Evolutionary conservation across 2,329 filamentous ascomycete species (phyloP), one percentile per base, ranked within the genome.

Genomic region (Amylocarpus encephaloides): DNA sequence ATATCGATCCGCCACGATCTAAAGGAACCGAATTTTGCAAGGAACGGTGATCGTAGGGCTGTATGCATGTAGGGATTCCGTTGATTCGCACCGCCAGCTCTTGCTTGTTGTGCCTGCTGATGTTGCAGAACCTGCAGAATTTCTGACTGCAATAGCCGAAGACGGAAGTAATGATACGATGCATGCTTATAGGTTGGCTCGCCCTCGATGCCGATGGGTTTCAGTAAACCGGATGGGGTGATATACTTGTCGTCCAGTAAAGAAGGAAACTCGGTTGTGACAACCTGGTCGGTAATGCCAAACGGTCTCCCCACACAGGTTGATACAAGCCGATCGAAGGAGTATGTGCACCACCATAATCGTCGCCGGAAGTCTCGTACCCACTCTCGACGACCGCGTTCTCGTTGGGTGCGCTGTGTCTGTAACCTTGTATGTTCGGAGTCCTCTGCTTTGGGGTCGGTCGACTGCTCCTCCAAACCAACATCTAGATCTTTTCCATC

Each of bases 291-390:
- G n/a, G 86, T 91, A 56, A 97, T 89, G 29, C 92, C 91, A 63
- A 96, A 94, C 6, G 92, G 93, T 49, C 92, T 78, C 34, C 92
- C 92, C 22, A 97, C 92, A 60, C 91, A 96, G 18, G 89, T 91
- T 63, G 89, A 93, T 45, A 97, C 92, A 5, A 97, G 81, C n/a
- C 92, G 81, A 68, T 97, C 92, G 49, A 97, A 82, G 5, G 88
- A 92, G 69, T 97, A 97, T 1, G 91, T 91, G 70, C 90, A 95
- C 92, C 93, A 97, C 90, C 91, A 97, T 12, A 97, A 74, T 30
- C 92, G 80, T 50, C 92, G 79, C 46, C 90, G 82, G 55, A 95
- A 77, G 66, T 97, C 93, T 47, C 92, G 82, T 35, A 89, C 77
- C 78, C 89, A 96, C 67, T 95, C 82, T 50, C 88, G 79, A 43